phyloP scores from a whole-genome alignment of 345 rosid genomes.

The Turritis glabra region DNA sequence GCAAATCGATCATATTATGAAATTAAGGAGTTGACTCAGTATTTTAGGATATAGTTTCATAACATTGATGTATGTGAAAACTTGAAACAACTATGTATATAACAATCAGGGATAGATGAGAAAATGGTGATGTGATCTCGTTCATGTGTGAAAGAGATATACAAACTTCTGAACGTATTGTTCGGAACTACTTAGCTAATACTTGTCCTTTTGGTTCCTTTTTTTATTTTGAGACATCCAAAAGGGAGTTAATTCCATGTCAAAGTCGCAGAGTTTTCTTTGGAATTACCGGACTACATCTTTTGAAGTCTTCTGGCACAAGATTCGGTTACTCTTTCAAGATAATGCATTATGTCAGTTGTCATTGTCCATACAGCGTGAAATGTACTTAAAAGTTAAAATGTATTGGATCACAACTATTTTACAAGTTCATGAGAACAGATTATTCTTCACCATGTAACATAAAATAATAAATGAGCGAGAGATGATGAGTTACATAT shows the following conservation, averaged over 20 bases:
- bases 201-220: neutral
- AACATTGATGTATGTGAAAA: too few relatives aligned
- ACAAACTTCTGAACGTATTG: too few relatives aligned
- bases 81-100: too few relatives aligned
- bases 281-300: slow-evolving; percentile 64
- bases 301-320: slow-evolving; percentile 39
- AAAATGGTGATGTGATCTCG: too few relatives aligned
- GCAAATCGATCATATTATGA: too few relatives aligned
- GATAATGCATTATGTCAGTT: neutral
- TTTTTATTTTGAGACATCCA: slow-evolving; percentile 53
- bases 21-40: too few relatives aligned
- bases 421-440: slow-evolving; percentile 8
- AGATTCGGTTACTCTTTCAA: slow-evolving; percentile 8
- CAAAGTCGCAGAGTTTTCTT: slow-evolving; percentile 57
- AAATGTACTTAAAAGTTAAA: neutral
- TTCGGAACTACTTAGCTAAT: too few relatives aligned
- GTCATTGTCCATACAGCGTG: neutral
- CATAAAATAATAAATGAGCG: neutral
- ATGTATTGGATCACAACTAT: neutral
- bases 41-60: too few relatives aligned
- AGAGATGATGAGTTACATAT: neutral
- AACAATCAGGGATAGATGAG: too few relatives aligned
- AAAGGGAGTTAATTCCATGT: slow-evolving; percentile 62
- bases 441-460: neutral
- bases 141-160: too few relatives aligned